Conservation (phyloP, 805 yeast genomes). For the Zygotorulaspora sp. region DNA sequence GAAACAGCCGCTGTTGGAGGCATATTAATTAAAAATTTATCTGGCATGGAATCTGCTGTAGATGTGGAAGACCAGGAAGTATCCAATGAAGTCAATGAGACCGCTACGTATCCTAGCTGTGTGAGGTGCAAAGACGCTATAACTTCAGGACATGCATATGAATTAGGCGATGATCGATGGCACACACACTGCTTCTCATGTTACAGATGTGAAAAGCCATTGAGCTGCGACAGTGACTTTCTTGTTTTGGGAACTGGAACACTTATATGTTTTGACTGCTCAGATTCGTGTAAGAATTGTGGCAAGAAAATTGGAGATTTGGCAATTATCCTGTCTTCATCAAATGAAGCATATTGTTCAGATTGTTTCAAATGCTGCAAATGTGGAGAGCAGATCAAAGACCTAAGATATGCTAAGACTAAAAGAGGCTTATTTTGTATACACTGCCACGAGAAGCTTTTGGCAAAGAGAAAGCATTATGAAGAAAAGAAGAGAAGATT, state of each 20-base stretch:
- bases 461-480: slow-evolving; percentile 63
- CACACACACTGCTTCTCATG: slow-evolving; percentile 90
- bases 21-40: too few species aligned
- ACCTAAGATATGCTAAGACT: slow-evolving; percentile 86
- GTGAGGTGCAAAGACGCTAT: slow-evolving; percentile 51
- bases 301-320: slow-evolving; percentile 82
- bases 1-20: too few species aligned
- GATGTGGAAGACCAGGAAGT: not conserved
- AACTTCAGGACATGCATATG: slow-evolving; percentile 90
- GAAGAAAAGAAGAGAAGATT: slow-evolving; percentile 31
- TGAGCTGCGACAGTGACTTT: slow-evolving; percentile 86
- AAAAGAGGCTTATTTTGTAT: slow-evolving; percentile 90
- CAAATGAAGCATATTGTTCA: slow-evolving; percentile 92
- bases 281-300: slow-evolving; percentile 86
- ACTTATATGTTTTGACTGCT: slow-evolving; percentile 83
- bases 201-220: slow-evolving; percentile 69
- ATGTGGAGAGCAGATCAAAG: slow-evolving; percentile 81
- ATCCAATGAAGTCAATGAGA: not conserved
- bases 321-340: slow-evolving; percentile 80
- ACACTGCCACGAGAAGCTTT: slow-evolving; percentile 79
- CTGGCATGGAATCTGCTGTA: not conserved
- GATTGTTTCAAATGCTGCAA: slow-evolving; percentile 84
- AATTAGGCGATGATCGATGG: slow-evolving; percentile 92
- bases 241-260: slow-evolving; percentile 90
- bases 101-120: slow-evolving; percentile 30